Percentiles rank a stretch among this genome's conserved stretches.
These are phyloP conservation scores for Diaporthe velutina DNA, from an alignment of 2,329 filamentous ascomycete species.

Conservation along the genomic window DNA sequence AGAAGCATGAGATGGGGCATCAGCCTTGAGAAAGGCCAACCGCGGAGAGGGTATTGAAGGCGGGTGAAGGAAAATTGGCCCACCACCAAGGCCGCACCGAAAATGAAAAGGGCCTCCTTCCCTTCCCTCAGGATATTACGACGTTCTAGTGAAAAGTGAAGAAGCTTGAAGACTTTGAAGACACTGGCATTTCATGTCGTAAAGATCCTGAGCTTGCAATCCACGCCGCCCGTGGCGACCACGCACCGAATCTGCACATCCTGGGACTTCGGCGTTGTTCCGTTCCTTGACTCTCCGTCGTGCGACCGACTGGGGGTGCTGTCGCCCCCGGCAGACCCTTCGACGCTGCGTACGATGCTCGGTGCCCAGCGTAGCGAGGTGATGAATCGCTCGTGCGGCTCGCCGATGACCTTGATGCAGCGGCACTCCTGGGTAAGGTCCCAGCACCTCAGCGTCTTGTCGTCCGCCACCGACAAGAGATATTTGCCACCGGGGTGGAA, in stretches of 20 bases:
- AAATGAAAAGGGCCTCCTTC: background rate
- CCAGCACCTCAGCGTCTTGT: constrained; percentile 95
- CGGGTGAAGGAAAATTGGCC: background rate
- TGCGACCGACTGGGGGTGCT: constrained; percentile 39
- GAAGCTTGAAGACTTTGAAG: background rate
- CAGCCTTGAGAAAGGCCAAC: background rate
- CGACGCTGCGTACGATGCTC: constrained; percentile 67
- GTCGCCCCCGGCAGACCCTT: constrained; percentile 56
- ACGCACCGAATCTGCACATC: constrained; percentile 83
- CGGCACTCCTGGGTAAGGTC: constrained; percentile 91
- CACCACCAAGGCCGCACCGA: background rate
- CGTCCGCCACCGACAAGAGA: constrained; percentile 86
- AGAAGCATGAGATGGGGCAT: constrained; percentile 12
- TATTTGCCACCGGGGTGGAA: constrained; percentile 96
- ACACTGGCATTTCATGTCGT: constrained; percentile 59
- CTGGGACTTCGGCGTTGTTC: constrained; percentile 60
- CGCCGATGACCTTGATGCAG: constrained; percentile 84
- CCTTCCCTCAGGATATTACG: constrained; percentile 3
- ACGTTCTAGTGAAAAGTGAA: constrained; percentile 8
- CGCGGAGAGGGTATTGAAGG: constrained; percentile 10
- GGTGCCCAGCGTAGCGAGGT: constrained; percentile 92
- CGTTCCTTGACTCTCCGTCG: constrained; percentile 52
- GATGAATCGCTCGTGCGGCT: constrained; percentile 86
- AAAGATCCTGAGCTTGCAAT: constrained; percentile 84
- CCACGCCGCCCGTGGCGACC: constrained; percentile 90